A percentile compares a stretch with the other conserved stretches of the same genome.
Evolutionary conservation across 225 moss, liverwort and hornwort species (phyloP).

Genomic region (Asterella californica): DNA sequence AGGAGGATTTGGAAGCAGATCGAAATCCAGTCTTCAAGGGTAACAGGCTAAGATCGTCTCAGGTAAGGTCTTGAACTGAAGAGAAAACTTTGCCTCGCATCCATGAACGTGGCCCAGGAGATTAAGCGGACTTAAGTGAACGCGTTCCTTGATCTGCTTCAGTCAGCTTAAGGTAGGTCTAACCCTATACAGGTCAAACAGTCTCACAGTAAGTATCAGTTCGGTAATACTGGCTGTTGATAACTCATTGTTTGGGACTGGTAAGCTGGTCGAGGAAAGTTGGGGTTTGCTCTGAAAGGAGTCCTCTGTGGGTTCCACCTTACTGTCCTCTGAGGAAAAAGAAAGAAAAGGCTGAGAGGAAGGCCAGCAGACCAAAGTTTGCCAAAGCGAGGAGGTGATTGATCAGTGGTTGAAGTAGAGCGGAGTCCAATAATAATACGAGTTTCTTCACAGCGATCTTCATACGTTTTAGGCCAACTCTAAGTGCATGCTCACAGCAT

Average conservation of each 20-base stretch:
- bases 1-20: no score
- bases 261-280: neutral
- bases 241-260: neutral
- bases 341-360: slow-evolving; percentile 81
- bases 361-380: slow-evolving; percentile 85
- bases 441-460: neutral
- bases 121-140: no score
- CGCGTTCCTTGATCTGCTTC: no score
- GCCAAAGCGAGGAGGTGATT: slow-evolving; percentile 63
- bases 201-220: neutral
- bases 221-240: neutral
- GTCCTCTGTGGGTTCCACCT: no score
- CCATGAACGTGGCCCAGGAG: neutral
- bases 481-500: neutral
- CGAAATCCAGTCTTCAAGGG: no score
- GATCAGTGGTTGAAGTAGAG: neutral
- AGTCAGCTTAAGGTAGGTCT: no score
- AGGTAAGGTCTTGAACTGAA: neutral
- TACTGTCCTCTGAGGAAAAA: slow-evolving; percentile 43
- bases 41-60: neutral
- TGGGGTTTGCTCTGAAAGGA: neutral
- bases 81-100: neutral
- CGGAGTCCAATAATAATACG: neutral
- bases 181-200: neutral
- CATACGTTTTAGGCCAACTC: no score